These are phyloP conservation scores for Elsinoe arachidis DNA, from an alignment of 2,329 filamentous ascomycete species.

Conservation along the genomic window DNA sequence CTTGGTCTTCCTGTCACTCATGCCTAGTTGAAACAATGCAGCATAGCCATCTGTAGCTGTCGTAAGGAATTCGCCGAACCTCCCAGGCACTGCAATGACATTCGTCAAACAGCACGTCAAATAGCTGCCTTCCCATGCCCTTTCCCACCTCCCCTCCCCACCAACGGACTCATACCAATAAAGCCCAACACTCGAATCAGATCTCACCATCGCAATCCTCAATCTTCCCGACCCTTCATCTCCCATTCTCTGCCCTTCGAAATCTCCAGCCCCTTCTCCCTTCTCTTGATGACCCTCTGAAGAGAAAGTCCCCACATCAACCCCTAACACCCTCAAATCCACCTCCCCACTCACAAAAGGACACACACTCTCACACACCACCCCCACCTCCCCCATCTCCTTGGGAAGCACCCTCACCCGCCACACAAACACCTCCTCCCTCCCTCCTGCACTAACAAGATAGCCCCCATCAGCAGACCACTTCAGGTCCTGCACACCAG, in stretches of 20 bases:
- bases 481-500: slow-evolving; percentile 70
- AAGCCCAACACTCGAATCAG: slow-evolving; percentile 2
- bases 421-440: slow-evolving; percentile 88
- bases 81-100: slow-evolving; percentile 30
- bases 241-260: neutral
- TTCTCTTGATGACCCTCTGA: slow-evolving; percentile 35
- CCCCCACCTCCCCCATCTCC: slow-evolving; percentile 38
- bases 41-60: slow-evolving; percentile 71
- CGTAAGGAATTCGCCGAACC: neutral
- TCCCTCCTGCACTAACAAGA: slow-evolving; percentile 78
- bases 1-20: neutral
- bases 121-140: slow-evolving; percentile 34
- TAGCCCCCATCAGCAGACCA: slow-evolving; percentile 61
- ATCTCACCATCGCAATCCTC: slow-evolving; percentile 3
- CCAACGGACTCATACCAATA: slow-evolving; percentile 17
- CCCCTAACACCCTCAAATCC: slow-evolving; percentile 31
- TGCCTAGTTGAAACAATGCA: slow-evolving; percentile 45
- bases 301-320: slow-evolving; percentile 36
- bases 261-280: slow-evolving; percentile 13
- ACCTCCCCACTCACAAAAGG: slow-evolving; percentile 37
- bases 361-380: slow-evolving; percentile 44
- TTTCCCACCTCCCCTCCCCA: slow-evolving; percentile 25
- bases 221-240: slow-evolving; percentile 12
- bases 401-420: slow-evolving; percentile 49
- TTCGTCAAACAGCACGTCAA: slow-evolving; percentile 62